Percentiles rank a stretch among this genome's conserved stretches.
Evolutionary conservation across 2,329 filamentous ascomycete genomes (phyloP).

Genomic region (Colletotrichum plurivorum): DNA sequence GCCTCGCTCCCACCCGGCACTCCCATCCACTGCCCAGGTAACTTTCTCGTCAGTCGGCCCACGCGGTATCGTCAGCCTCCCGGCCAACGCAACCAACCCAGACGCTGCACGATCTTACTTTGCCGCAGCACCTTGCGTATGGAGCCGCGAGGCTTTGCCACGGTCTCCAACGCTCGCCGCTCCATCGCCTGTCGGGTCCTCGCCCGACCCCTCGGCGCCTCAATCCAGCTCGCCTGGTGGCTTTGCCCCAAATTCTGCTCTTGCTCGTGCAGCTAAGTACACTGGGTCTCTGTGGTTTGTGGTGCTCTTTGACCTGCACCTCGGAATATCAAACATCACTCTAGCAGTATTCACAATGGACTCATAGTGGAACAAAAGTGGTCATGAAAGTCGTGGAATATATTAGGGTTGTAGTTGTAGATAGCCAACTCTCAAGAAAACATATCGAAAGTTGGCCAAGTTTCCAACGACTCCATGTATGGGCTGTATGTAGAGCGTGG

Average conservation of each 20-base stretch:
- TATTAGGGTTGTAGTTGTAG: neutral
- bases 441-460: no score
- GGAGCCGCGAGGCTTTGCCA: slow-evolving; percentile 16
- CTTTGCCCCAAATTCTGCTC: neutral
- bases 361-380: neutral
- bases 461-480: no score
- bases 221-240: neutral
- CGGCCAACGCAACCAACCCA: slow-evolving; percentile 1
- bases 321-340: no score
- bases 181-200: slow-evolving; percentile 15
- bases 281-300: no score
- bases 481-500: no score
- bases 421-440: no score
- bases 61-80: slow-evolving; percentile 14
- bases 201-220: neutral
- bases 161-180: slow-evolving; percentile 18
- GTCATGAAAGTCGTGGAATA: neutral
- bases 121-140: neutral
- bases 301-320: no score
- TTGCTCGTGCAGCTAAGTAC: no score
- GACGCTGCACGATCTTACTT: neutral
- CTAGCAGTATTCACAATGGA: no score
- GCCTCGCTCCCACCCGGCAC: slow-evolving; percentile 3
- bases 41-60: neutral
- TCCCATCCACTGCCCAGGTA: neutral